Conservation (phyloP, 306 rosid species). For the Casuarina glauca region DNA sequence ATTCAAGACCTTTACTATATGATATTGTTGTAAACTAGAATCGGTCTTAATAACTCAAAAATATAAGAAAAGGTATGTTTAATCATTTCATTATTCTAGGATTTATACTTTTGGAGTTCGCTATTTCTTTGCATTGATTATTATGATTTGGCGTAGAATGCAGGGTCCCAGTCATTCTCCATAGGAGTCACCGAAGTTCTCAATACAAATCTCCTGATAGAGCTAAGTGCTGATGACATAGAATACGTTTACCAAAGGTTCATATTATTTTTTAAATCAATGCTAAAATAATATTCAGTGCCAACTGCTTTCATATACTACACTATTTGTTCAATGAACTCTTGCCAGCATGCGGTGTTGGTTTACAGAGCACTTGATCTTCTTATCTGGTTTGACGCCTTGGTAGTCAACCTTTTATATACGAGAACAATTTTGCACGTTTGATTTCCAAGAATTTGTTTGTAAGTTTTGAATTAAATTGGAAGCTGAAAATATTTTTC, state of each 20-base stretch:
- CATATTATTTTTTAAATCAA: neutral
- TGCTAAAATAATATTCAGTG: neutral
- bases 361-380: conserved; percentile 12
- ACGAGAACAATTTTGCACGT: neutral
- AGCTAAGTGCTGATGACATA: conserved; percentile 86
- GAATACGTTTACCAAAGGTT: conserved; percentile 95
- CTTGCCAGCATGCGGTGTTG: neutral
- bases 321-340: neutral
- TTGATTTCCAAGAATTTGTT: neutral
- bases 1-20: too few relatives aligned
- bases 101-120: neutral
- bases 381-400: neutral
- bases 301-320: neutral
- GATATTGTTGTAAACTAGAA: too few relatives aligned
- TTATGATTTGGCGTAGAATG: conserved; percentile 52
- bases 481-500: neutral
- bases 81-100: too few relatives aligned
- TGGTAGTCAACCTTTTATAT: neutral
- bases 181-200: conserved; percentile 90
- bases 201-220: conserved; percentile 82
- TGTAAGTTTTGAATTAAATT: conserved; percentile 3
- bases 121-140: conserved; percentile 19
- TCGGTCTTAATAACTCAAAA: too few relatives aligned
- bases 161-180: conserved; percentile 88
- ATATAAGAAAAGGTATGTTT: too few relatives aligned